Evolutionary conservation across 768 basidiomycete species (phyloP).

Genomic region (Coprinopsis marcescibilis): DNA sequence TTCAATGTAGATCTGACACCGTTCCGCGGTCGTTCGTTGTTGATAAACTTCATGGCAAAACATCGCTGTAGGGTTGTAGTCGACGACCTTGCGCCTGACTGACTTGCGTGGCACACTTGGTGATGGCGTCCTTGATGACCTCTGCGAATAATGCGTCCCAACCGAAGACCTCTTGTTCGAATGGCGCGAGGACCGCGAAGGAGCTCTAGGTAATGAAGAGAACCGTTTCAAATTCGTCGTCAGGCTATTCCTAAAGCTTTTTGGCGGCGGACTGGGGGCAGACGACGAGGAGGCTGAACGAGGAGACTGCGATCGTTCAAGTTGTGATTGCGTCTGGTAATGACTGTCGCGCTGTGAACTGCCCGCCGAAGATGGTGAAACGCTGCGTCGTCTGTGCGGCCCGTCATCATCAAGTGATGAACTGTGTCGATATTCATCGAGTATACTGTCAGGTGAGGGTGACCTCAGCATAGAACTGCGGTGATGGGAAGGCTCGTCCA

Average conservation of each 20-base stretch:
- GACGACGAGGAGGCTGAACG: constrained; percentile 10
- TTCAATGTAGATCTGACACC: constrained; percentile 65
- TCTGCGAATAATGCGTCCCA: constrained; percentile 2
- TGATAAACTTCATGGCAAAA: constrained; percentile 57
- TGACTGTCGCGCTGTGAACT: neutral
- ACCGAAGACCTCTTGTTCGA: constrained; percentile 26
- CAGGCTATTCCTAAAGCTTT: constrained; percentile 39
- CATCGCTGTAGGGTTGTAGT: constrained; percentile 59
- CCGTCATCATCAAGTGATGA: neutral
- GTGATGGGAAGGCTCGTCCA: neutral
- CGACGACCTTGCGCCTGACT: constrained; percentile 23
- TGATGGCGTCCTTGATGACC: constrained; percentile 26
- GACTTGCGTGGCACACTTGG: constrained; percentile 20
- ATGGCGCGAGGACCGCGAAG: constrained; percentile 44
- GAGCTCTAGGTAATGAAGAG: constrained; percentile 61
- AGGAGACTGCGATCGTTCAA: neutral
- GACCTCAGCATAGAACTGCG: neutral
- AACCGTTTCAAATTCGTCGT: constrained; percentile 42
- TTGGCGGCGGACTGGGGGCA: constrained; percentile 44
- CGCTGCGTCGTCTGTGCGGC: neutral
- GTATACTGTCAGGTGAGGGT: neutral
- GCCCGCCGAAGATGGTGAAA: neutral
- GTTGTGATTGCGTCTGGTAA: neutral
- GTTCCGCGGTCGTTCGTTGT: constrained; percentile 54
- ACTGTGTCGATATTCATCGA: neutral